Percentiles rank a stretch among this genome's conserved stretches.
phyloP scores from a whole-genome alignment of 1,139 yeast genomes.

The Diutina sp. region DNA sequence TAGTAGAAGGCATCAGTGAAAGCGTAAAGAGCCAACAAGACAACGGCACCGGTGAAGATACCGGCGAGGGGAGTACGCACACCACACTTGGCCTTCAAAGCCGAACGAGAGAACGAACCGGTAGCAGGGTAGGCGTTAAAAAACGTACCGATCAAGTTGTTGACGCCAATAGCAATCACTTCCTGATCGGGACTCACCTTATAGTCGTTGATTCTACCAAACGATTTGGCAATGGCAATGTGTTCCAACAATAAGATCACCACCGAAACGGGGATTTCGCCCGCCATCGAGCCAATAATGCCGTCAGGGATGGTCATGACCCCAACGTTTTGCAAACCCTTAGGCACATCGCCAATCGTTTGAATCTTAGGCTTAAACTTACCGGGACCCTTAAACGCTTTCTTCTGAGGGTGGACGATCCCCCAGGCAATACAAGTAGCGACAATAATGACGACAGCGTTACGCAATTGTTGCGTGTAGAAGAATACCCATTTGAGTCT shows the following conservation, averaged over 20 bases:
- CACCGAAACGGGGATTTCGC: constrained; percentile 76
- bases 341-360: constrained; percentile 67
- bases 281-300: constrained; percentile 46
- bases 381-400: constrained; percentile 23
- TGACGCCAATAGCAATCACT: constrained; percentile 85
- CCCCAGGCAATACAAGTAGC: constrained; percentile 68
- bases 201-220: constrained; percentile 86
- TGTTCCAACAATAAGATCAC: constrained; percentile 80
- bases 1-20: constrained; percentile 75
- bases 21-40: constrained; percentile 72
- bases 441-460: constrained; percentile 68
- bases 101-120: constrained; percentile 91
- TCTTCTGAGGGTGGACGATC: constrained; percentile 21
- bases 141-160: constrained; percentile 82
- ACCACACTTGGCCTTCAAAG: constrained; percentile 89
- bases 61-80: constrained; percentile 94
- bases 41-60: constrained; percentile 81
- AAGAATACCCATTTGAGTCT: constrained; percentile 45
- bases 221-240: constrained; percentile 86
- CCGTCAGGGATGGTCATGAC: constrained; percentile 56
- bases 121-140: constrained; percentile 94
- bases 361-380: constrained; percentile 36
- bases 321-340: constrained; percentile 71
- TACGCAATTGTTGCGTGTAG: constrained; percentile 64
- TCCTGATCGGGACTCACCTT: constrained; percentile 90